These are phyloP conservation scores for Wickerhamomyces bovis DNA, from an alignment of 805 yeast species.

Conservation along the genomic window DNA sequence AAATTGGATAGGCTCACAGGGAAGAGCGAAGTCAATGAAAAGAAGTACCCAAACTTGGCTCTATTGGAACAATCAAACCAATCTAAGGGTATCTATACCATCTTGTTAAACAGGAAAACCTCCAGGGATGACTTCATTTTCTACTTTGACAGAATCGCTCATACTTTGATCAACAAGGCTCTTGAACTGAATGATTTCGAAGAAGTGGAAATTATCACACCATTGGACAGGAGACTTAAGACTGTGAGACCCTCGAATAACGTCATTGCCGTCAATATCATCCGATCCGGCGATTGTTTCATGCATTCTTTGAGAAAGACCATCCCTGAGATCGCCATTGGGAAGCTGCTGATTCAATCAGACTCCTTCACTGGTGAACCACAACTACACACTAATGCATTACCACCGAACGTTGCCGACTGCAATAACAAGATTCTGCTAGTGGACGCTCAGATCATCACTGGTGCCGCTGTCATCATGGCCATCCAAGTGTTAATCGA, in stretches of 20 bases:
- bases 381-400: slow-evolving; percentile 71
- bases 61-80: slow-evolving; percentile 51
- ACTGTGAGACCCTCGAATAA: slow-evolving; percentile 34
- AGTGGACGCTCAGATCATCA: slow-evolving; percentile 81
- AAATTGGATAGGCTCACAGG: slow-evolving; percentile 54
- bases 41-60: slow-evolving; percentile 12
- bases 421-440: slow-evolving; percentile 45
- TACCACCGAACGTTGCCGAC: slow-evolving; percentile 42
- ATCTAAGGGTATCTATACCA: slow-evolving; percentile 63
- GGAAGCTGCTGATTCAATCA: slow-evolving; percentile 82
- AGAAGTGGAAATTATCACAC: slow-evolving; percentile 34
- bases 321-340: slow-evolving; percentile 71
- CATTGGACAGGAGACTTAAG: slow-evolving; percentile 27
- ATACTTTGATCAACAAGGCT: slow-evolving; percentile 61
- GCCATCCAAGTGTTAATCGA: slow-evolving; percentile 84
- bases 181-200: slow-evolving; percentile 45
- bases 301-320: slow-evolving; percentile 71
- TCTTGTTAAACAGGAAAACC: slow-evolving; percentile 50
- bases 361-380: slow-evolving; percentile 93
- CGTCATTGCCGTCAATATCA: slow-evolving; percentile 68
- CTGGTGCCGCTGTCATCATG: slow-evolving; percentile 95
- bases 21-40: slow-evolving; percentile 24
- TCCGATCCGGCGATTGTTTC: slow-evolving; percentile 91
- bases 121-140: slow-evolving; percentile 75
- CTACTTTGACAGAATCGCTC: slow-evolving; percentile 78